Percentiles rank a stretch among this genome's conserved stretches.
These are phyloP conservation scores for Neoarthrinium moseri DNA, from an alignment of 2,329 filamentous ascomycete species.

Conservation along the genomic window DNA sequence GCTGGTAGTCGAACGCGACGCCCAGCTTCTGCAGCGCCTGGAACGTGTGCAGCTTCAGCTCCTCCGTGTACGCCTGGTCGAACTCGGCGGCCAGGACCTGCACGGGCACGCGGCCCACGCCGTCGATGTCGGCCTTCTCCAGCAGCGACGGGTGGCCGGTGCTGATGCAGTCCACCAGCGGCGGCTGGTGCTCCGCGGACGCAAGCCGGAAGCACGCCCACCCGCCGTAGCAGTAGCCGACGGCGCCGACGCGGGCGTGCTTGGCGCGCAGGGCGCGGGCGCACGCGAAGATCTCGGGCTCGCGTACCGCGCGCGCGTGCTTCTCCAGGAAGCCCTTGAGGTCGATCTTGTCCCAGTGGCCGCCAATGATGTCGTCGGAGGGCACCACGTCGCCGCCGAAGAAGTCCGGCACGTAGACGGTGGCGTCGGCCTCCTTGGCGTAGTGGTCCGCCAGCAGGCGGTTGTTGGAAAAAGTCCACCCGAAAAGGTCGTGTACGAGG, in stretches of 20 bases:
- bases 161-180: conserved; percentile 39
- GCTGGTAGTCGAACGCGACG: conserved; percentile 46
- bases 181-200: conserved; percentile 21
- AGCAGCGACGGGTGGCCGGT: conserved; percentile 40
- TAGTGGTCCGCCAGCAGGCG: conserved; percentile 47
- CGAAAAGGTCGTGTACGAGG: conserved; percentile 37
- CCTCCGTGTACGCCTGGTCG: conserved; percentile 39
- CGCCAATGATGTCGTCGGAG: conserved; percentile 22
- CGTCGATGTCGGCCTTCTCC: conserved; percentile 39
- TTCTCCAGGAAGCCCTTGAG: conserved; percentile 31
- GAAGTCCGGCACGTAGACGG: conserved; percentile 41
- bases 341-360: conserved; percentile 32
- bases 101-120: conserved; percentile 40
- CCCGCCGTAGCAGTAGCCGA: conserved; percentile 47
- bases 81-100: conserved; percentile 39
- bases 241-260: conserved; percentile 35
- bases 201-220: conserved; percentile 42
- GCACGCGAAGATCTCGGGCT: conserved; percentile 32
- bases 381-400: conserved; percentile 35
- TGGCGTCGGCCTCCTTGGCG: conserved; percentile 40
- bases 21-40: conserved; percentile 33
- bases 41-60: conserved; percentile 44
- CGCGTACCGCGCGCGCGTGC: conserved; percentile 36
- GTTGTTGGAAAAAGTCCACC: conserved; percentile 43
- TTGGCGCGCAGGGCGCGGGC: conserved; percentile 30